Conservation (phyloP, 2,329 filamentous ascomycete species). For the Arthrobotrys entomopaga region DNA sequence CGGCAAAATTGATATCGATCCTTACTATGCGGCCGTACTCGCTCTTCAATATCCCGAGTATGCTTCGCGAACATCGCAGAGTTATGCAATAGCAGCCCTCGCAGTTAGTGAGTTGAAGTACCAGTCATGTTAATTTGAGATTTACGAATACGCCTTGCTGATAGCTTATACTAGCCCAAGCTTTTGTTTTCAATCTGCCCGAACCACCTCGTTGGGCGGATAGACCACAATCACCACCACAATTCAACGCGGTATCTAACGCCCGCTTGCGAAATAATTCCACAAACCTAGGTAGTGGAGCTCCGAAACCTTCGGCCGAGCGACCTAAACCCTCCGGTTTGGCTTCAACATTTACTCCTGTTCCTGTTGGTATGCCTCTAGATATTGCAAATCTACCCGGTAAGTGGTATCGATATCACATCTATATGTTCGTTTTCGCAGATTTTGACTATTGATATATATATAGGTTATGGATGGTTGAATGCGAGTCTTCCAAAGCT, state of each 20-base stretch:
- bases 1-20: neutral
- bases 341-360: neutral
- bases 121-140: no score
- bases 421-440: neutral
- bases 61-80: constrained; percentile 24
- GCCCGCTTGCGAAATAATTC: neutral
- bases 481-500: constrained; percentile 11
- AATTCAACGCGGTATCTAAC: neutral
- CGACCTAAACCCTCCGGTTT: neutral
- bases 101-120: constrained; percentile 22
- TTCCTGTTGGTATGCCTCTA: neutral
- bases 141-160: no score
- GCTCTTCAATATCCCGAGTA: neutral
- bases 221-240: neutral
- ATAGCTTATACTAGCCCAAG: neutral
- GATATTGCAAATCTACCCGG: neutral
- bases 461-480: constrained; percentile 6
- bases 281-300: neutral
- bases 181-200: constrained; percentile 8
- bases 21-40: neutral
- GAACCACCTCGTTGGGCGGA: neutral
- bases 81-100: constrained; percentile 34
- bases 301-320: neutral
- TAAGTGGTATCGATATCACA: neutral
- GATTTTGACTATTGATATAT: neutral